Percentiles rank a stretch among this genome's conserved stretches.
Evolutionary conservation across 306 rosid genomes (phyloP).

Genomic region (Castanospermum australe): DNA sequence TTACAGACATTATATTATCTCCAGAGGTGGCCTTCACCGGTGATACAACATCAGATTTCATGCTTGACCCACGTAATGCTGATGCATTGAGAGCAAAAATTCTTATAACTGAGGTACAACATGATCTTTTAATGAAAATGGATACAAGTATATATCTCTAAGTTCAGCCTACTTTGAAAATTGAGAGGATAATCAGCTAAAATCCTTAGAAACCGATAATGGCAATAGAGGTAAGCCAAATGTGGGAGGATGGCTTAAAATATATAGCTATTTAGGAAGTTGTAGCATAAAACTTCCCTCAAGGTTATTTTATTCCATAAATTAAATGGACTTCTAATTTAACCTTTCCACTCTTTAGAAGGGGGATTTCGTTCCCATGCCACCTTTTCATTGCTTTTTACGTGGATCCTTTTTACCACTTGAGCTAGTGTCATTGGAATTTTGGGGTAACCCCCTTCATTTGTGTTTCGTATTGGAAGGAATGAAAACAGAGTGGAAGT

Average conservation of each 20-base stretch:
- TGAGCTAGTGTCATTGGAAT: background rate
- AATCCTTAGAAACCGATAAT: background rate
- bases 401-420: background rate
- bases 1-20: slow-evolving; percentile 76
- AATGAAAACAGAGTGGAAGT: background rate
- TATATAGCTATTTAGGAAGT: background rate
- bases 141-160: background rate
- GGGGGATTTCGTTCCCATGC: background rate
- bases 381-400: background rate
- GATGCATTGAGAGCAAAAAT: slow-evolving; percentile 98
- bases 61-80: slow-evolving; percentile 90
- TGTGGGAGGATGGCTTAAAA: background rate
- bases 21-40: slow-evolving; percentile 98
- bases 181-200: background rate
- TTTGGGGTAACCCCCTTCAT: background rate
- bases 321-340: background rate
- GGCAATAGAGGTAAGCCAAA: background rate
- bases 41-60: slow-evolving; percentile 84
- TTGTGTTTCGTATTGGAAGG: background rate
- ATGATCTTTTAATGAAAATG: slow-evolving; percentile 5
- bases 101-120: slow-evolving; percentile 89
- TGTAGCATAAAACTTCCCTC: background rate
- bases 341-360: background rate
- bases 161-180: background rate
- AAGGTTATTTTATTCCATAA: background rate